Conservation (phyloP, 768 basidiomycete species). For the Leccinellum albellum region DNA sequence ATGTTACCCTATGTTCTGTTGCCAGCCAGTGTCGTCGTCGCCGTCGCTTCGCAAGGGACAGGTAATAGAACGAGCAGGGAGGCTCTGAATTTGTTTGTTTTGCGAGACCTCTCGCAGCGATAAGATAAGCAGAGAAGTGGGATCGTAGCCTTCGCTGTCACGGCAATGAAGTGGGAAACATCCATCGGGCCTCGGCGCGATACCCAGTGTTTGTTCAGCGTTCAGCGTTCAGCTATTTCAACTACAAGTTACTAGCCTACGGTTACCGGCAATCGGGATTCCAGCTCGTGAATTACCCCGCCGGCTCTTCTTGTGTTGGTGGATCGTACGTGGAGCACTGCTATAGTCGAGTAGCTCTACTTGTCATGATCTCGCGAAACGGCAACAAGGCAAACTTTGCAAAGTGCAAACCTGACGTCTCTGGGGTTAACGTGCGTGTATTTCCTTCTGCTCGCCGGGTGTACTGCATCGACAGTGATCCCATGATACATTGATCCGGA, state of each 20-base stretch:
- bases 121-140: background rate
- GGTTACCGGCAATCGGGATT: background rate
- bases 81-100: no score
- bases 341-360: background rate
- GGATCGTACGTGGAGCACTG: background rate
- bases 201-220: background rate
- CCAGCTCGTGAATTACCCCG: background rate
- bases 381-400: background rate
- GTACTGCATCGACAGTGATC: background rate
- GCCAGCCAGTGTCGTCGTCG: background rate
- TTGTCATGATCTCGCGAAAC: no score
- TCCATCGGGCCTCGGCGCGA: background rate
- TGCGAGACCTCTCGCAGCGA: background rate
- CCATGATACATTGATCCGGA: background rate
- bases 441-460: no score
- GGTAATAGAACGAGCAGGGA: no score
- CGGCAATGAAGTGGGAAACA: background rate
- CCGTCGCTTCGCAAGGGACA: no score
- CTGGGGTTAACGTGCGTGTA: background rate
- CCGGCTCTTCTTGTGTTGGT: background rate
- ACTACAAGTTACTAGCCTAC: background rate
- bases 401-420: background rate
- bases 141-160: background rate
- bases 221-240: background rate
- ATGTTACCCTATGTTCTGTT: no score